phyloP scores from a whole-genome alignment of 2,329 filamentous ascomycete species.

The Fusarium sp. region DNA sequence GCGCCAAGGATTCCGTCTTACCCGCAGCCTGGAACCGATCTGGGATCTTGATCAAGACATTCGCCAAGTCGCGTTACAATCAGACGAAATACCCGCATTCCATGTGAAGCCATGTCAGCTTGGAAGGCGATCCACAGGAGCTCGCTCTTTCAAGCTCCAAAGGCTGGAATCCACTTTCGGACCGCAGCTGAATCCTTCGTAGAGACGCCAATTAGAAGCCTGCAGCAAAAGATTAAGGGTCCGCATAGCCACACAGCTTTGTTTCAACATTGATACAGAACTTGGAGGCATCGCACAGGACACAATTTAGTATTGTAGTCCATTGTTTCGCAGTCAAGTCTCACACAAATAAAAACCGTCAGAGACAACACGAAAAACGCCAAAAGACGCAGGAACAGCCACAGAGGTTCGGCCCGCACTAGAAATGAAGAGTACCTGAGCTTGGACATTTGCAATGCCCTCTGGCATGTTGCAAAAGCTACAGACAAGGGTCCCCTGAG shows the following conservation, averaged over 20 bases:
- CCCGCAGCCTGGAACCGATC: neutral
- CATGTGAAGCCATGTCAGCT: neutral
- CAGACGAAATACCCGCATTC: neutral
- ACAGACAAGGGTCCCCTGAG: constrained; percentile 12
- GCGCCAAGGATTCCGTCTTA: neutral
- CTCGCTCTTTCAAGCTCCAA: neutral
- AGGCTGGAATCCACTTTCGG: neutral
- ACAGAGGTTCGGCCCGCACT: constrained; percentile 1
- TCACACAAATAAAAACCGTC: neutral
- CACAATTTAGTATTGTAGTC: neutral
- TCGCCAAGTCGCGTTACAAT: neutral
- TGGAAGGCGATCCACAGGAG: neutral
- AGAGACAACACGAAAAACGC: neutral
- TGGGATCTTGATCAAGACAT: neutral
- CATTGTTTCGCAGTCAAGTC: neutral
- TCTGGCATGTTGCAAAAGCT: constrained; percentile 20
- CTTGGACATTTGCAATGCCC: neutral
- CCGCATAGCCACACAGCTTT: constrained; percentile 7
- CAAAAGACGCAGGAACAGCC: neutral
- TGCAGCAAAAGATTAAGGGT: constrained; percentile 1
- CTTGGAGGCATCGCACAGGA: neutral
- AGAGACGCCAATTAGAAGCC: neutral
- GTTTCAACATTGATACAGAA: constrained; percentile 24
- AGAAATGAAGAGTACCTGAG: neutral
- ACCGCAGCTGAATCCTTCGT: neutral